Base-by-base conservation (phyloP, 768 basidiomycete genomes). In the Gloeostereum incarnatum region DNA sequence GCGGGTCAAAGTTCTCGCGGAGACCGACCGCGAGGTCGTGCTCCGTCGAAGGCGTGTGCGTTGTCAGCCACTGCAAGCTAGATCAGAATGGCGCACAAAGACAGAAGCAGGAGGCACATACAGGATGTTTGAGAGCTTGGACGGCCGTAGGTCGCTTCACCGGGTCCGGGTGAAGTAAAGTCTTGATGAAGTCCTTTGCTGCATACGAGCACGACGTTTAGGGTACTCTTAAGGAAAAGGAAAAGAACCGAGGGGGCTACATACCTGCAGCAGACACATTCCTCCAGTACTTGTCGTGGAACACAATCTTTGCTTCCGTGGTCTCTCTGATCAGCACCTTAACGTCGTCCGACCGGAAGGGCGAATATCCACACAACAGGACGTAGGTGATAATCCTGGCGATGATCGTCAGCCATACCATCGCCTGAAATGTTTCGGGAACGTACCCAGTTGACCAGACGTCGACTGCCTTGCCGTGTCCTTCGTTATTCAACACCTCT, bases 271-370 rank as follows among this genome's bases (percentile, higher is more conserved):
- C 52, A 2, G 86, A 88, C 26, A 94, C 74, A 42, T 94, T 96
- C 58, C 77, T 75, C 96, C 96, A 99, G 45, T 92, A 99, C 23
- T 79, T 71, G 20, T 92, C 87, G 47, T 97, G 94, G 55, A 99
- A 98, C 47, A 85, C 82, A 33, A 97, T 71, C 49, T 78, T 80
- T 0, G 82, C 92, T 25, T 73, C 75, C 0, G 78, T 81, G n/a
- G 89, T 94, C 57, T 98, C 91, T 21, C 75, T 71, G 36, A 85
- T 68, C 25, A 97, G 71, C 34, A 78, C 74, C 41, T 74, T 72
- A 36, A 75, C 61, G 50, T 92, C 83, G 18, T 89, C 84, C 0
- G 85, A 81, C 30, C 90, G 75, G 69, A 98, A 98, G 0, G 96
- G 96, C 2, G 86, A 81, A 61, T 98, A 98, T 2, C 94, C 94